Percentiles rank a stretch among this genome's conserved stretches.
Conservation (phyloP, 768 basidiomycete species). For the Tricholoma flavovirens region DNA sequence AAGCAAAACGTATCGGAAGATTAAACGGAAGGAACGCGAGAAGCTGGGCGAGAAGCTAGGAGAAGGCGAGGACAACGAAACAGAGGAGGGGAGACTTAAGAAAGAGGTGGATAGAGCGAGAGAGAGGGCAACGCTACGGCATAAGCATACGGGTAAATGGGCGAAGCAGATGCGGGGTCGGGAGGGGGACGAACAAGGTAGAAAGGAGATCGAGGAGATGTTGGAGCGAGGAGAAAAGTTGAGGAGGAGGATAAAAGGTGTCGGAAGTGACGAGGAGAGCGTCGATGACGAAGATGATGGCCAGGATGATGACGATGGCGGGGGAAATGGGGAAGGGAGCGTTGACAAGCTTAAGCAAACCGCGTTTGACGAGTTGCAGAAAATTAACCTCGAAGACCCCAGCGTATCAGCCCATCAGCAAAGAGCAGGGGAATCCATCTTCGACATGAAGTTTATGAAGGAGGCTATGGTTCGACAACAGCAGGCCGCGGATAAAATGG, state of each 20-base stretch:
- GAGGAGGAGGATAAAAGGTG: constrained; percentile 67
- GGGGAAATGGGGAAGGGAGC: constrained; percentile 33
- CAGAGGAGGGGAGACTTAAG: constrained; percentile 54
- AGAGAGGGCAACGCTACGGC: constrained; percentile 85
- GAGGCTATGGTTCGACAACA: constrained; percentile 74
- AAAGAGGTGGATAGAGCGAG: constrained; percentile 74
- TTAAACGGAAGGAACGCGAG: constrained; percentile 74
- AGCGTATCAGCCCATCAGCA: constrained; percentile 18
- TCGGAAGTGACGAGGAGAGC: constrained; percentile 50
- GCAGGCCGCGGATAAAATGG: constrained; percentile 50
- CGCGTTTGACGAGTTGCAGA: constrained; percentile 75
- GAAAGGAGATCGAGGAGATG: constrained; percentile 78
- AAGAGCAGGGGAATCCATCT: constrained; percentile 62
- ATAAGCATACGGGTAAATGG: constrained; percentile 88
- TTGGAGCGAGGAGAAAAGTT: constrained; percentile 76
- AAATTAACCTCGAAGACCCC: constrained; percentile 37
- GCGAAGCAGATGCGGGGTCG: constrained; percentile 67
- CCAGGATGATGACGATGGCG: constrained; percentile 38
- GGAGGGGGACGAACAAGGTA: constrained; percentile 47
- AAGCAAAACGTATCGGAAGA: constrained; percentile 84
- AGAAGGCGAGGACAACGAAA: constrained; percentile 43
- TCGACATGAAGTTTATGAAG: constrained; percentile 99
- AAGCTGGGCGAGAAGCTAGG: constrained; percentile 46
- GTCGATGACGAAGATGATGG: constrained; percentile 23
- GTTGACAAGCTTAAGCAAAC: constrained; percentile 50